These are phyloP conservation scores for Sorghum bicolor DNA, from an alignment of 176 grass and related monocot genomes.

Conservation along the genomic window DNA sequence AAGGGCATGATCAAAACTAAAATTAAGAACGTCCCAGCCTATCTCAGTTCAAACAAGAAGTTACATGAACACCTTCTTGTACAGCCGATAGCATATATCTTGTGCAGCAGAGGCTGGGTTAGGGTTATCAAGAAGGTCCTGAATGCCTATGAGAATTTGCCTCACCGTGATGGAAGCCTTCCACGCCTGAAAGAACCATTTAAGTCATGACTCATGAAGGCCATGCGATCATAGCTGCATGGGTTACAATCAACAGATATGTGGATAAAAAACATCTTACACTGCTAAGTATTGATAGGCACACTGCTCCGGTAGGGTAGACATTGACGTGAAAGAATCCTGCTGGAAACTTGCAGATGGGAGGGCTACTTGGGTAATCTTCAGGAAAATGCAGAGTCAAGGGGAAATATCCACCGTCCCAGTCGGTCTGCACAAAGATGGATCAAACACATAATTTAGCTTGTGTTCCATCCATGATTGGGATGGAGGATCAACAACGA, in stretches of 20 bases:
- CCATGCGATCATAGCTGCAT: neutral
- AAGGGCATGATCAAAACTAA: neutral
- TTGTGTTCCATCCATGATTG: neutral
- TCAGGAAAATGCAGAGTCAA: slow-evolving; percentile 58
- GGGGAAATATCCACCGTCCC: slow-evolving; percentile 89
- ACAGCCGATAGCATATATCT: slow-evolving; percentile 50
- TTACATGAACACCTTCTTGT: slow-evolving; percentile 42
- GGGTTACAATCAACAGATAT: neutral
- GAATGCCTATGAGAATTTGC: slow-evolving; percentile 85
- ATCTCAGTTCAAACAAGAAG: neutral
- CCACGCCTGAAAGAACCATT: slow-evolving; percentile 54
- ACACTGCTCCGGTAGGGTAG: slow-evolving; percentile 61
- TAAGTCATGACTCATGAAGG: neutral
- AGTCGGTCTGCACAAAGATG: slow-evolving; percentile 68
- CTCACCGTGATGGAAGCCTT: slow-evolving; percentile 81
- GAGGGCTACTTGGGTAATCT: slow-evolving; percentile 68
- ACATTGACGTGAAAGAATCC: slow-evolving; percentile 88
- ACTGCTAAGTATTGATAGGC: slow-evolving; percentile 66
- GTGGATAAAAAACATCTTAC: slow-evolving; percentile 36
- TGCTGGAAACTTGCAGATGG: slow-evolving; percentile 70
- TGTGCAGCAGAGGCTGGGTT: slow-evolving; percentile 71
- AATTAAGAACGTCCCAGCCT: neutral
- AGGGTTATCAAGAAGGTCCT: slow-evolving; percentile 74
- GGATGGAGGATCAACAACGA: neutral
- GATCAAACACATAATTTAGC: neutral